Base-by-base conservation (phyloP, 2,329 filamentous ascomycete genomes). In the Fusarium pilosicola region DNA sequence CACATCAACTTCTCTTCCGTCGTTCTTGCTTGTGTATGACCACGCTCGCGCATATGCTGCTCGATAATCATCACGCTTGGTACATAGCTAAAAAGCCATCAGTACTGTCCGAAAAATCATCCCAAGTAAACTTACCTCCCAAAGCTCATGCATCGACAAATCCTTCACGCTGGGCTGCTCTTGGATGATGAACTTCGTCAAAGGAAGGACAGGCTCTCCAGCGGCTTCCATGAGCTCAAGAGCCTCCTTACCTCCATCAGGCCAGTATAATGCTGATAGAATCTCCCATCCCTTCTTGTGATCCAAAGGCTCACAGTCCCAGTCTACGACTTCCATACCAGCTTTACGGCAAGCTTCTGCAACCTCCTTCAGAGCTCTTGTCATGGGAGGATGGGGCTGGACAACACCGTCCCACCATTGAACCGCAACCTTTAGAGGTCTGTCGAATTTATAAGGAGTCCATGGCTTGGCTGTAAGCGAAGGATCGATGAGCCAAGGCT, bases 401-500 rank as follows among this genome's bases (percentile, higher is more conserved):
- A 91, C 88, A 17, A 91, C 84, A 0, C 86, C 88, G 66, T 92
- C 90, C 79, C 89, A 85, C 84, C 87, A 86, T 51, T 91, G 80
- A 4, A 91, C 84, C 0, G 86, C 91, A n/a, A 93, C 83, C 74
- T 88, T 90, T 11, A 92, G 80, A 69, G 87, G 89, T 65, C 74
- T 74, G 13, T 62, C 74, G 26, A 81, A 81, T 2, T 61, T 79
- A 59, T 80, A 79, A 70, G 61, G 82, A 41, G 63, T 85, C 81
- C 57, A 87, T 74, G 74, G 70, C 30, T 77, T 81, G 34, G 70
- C 77, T 5, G 75, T 79, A 1, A 83, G 68, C 1, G 79, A 75
- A 4, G 82, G 81, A 15, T 83, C 82, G 0, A 76, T 60, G 7
- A 75, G 71, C 82, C 82, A 83, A 1, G 81, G 81, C 70, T 80